Evolutionary conservation across 2,329 filamentous ascomycete species (phyloP), one percentile per base, ranked within the genome.

Genomic region (Huntiella omanensis): DNA sequence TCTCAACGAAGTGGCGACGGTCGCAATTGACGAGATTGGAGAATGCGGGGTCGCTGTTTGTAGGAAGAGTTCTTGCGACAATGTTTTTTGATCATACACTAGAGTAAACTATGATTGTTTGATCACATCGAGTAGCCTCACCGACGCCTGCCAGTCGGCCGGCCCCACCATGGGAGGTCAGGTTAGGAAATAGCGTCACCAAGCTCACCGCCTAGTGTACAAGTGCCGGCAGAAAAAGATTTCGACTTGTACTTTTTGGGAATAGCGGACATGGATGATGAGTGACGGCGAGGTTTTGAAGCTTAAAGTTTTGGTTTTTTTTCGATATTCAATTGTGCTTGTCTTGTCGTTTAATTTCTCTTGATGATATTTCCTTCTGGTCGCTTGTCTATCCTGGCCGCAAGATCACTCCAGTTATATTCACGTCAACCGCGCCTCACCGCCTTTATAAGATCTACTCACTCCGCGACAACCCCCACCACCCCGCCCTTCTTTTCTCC

Each of bases 201-300:
- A 36, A 5, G 8, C 13, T 49, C 44, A 49, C 48, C 48, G 48
- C 48, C 35, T 47, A 47, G 36, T 8, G 10, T 33, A n/a, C 28
- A 35, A 5, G 40, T n/a, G 4, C 13, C 38, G 44, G 48, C 48
- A 49, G 44, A 47, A 49, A 49, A 49, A 45, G 43, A 47, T 49
- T 49, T 38, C 33, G 40, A n/a, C 4, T 11, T 34, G 22, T 28
- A 28, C 22, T 28, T 28, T 28, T 28, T 28, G 22, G 22, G 22
- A 28, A 28, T 28, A 10, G 22, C 6, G 7, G 7, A 28, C 22
- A 10, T 28, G 22, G 22, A 28, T 28, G 22, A 28, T 7, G 22
- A 10, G 8, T 28, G 22, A 28, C 22, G 22, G 22, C 8, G 8
- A 28, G 7, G 22, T 28, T 28, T 28, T 28, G 22, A 2, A 28